Evolutionary conservation across 306 rosid genomes (phyloP).

Genomic region (Malus domestica): DNA sequence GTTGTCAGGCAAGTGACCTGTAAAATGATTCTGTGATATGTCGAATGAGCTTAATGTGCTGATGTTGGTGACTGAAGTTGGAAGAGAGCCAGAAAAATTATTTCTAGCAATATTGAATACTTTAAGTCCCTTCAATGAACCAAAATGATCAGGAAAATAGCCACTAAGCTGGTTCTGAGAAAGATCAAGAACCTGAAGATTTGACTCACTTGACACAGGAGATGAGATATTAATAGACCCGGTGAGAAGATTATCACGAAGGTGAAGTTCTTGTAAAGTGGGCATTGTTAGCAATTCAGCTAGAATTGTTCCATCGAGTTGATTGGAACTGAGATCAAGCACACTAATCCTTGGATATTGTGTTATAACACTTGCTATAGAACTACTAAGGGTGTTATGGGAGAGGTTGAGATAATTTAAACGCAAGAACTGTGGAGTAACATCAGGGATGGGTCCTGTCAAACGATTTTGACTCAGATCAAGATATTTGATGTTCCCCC

Average conservation of each 20-base stretch:
- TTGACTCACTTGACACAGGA: conserved; percentile 42
- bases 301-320: conserved; percentile 52
- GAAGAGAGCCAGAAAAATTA: conserved; percentile 85
- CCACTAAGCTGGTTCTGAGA: conserved; percentile 72
- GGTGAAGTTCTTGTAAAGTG: conserved; percentile 77
- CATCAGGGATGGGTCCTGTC: conserved; percentile 70
- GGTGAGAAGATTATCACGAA: conserved; percentile 56
- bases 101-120: conserved; percentile 76
- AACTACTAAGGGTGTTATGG: conserved; percentile 53
- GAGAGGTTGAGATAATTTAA: conserved; percentile 73
- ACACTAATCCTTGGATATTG: conserved; percentile 78
- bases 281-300: conserved; percentile 53
- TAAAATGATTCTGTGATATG: conserved; percentile 71
- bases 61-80: conserved; percentile 62
- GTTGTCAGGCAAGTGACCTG: conserved; percentile 78
- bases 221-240: conserved; percentile 56
- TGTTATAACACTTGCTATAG: conserved; percentile 56
- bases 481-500: conserved; percentile 88
- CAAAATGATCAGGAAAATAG: conserved; percentile 76
- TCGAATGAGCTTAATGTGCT: conserved; percentile 53
- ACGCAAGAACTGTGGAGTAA: conserved; percentile 76
- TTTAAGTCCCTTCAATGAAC: conserved; percentile 52
- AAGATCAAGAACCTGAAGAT: conserved; percentile 75
- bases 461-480: conserved; percentile 83
- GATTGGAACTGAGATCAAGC: conserved; percentile 86